These are phyloP conservation scores for Circinella minor DNA, from an alignment of 371 early-diverging fungal species.

Conservation along the genomic window DNA sequence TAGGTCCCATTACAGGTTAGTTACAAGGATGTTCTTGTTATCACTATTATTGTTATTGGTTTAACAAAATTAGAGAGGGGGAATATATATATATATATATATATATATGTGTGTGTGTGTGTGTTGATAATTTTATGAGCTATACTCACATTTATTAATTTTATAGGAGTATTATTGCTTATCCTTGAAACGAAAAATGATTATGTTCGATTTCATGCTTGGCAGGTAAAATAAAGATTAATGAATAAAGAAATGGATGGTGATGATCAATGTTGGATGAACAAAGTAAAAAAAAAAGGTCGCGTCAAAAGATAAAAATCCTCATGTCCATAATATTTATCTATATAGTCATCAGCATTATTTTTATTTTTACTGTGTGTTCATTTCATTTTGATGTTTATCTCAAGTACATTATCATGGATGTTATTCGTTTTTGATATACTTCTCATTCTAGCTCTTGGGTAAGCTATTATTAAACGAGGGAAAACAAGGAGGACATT, in stretches of 20 bases:
- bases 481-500: neutral
- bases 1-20: conserved; percentile 76
- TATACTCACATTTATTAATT: neutral
- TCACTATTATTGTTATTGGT: neutral
- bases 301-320: too few relatives aligned
- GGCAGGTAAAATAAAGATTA: conserved; percentile 62
- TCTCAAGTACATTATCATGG: conserved; percentile 61
- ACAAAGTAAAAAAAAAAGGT: neutral
- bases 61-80: too few relatives aligned
- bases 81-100: too few relatives aligned
- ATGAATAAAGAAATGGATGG: neutral
- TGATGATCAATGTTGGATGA: neutral
- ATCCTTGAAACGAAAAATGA: conserved; percentile 82
- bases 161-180: conserved; percentile 69
- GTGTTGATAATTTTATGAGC: neutral
- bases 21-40: neutral
- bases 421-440: conserved; percentile 56
- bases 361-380: conserved; percentile 46
- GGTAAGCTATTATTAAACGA: conserved; percentile 33
- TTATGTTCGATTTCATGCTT: conserved; percentile 86
- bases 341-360: conserved; percentile 40
- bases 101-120: too few relatives aligned
- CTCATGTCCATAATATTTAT: neutral
- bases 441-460: conserved; percentile 46
- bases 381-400: conserved; percentile 54